phyloP scores from a whole-genome alignment of 1,284 basidiomycete species.

The Moesziomyces sp. region DNA sequence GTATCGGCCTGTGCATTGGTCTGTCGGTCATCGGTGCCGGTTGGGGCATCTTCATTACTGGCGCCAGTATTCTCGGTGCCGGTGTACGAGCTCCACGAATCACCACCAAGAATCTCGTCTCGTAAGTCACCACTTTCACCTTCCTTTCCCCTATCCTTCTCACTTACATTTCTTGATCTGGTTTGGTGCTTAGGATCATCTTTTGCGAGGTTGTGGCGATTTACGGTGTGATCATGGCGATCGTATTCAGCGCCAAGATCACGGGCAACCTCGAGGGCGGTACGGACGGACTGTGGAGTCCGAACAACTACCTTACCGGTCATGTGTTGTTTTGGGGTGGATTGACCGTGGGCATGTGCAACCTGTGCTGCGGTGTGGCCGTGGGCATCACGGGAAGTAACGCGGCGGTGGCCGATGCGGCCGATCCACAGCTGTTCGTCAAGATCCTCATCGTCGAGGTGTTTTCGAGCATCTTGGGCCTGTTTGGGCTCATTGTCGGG shows the following conservation, averaged over 20 bases:
- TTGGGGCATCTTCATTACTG: slow-evolving; percentile 98
- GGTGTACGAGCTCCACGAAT: slow-evolving; percentile 94
- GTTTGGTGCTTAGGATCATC: slow-evolving; percentile 75
- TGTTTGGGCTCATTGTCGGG: slow-evolving; percentile 65
- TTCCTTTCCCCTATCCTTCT: neutral
- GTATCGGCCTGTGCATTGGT: slow-evolving; percentile 92
- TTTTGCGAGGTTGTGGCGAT: slow-evolving; percentile 99
- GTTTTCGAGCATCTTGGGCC: slow-evolving; percentile 64
- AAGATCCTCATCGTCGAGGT: slow-evolving; percentile 64
- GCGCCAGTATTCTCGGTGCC: slow-evolving; percentile 92
- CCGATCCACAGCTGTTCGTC: slow-evolving; percentile 67
- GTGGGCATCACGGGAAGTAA: slow-evolving; percentile 67
- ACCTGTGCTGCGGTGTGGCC: slow-evolving; percentile 64
- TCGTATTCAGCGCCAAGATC: slow-evolving; percentile 66
- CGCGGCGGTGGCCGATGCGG: slow-evolving; percentile 65
- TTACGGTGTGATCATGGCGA: slow-evolving; percentile 81
- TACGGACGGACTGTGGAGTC: slow-evolving; percentile 51
- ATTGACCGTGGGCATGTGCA: slow-evolving; percentile 65
- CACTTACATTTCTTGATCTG: too few relatives aligned
- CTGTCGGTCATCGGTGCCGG: slow-evolving; percentile 92
- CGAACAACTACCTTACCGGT: slow-evolving; percentile 64
- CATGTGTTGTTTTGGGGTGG: slow-evolving; percentile 67
- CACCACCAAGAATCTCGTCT: slow-evolving; percentile 96
- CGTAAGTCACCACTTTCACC: slow-evolving; percentile 71
- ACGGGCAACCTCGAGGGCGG: slow-evolving; percentile 56